Percentiles rank a stretch among this genome's conserved stretches.
Evolutionary conservation across 495 filamentous ascomycete species (phyloP).

Genomic region (Aspergillus sparsus): DNA sequence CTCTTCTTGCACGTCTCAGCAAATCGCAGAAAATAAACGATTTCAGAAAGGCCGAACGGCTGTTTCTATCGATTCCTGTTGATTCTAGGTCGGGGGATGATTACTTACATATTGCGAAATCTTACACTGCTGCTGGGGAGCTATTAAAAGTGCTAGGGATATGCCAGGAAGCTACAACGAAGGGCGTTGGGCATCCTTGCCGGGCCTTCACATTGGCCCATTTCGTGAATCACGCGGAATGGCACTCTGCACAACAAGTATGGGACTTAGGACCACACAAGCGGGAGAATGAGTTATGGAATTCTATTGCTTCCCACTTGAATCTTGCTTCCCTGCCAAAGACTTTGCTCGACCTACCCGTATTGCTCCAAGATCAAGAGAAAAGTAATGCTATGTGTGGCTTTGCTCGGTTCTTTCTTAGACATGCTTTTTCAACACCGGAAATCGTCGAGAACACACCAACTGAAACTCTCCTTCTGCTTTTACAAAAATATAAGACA

Average conservation of each 20-base stretch:
- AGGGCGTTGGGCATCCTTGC: constrained; percentile 24
- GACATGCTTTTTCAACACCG: constrained; percentile 23
- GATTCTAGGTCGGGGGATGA: constrained; percentile 35
- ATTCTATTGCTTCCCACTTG: constrained; percentile 12
- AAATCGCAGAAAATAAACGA: constrained; percentile 36
- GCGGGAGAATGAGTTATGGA: constrained; percentile 21
- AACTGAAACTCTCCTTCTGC: constrained; percentile 30
- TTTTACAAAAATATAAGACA: constrained; percentile 29
- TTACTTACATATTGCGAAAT: constrained; percentile 39
- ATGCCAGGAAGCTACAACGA: constrained; percentile 35
- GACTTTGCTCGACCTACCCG: constrained; percentile 23
- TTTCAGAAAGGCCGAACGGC: constrained; percentile 37
- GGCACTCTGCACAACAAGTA: constrained; percentile 28
- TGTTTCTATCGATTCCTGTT: constrained; percentile 43
- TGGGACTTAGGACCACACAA: constrained; percentile 19
- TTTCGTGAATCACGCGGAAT: constrained; percentile 38
- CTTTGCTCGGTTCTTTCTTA: constrained; percentile 29
- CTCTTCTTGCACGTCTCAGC: constrained; percentile 43
- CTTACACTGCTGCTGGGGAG: constrained; percentile 26
- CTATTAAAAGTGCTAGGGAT: constrained; percentile 26
- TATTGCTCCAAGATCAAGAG: constrained; percentile 15
- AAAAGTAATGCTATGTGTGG: constrained; percentile 6
- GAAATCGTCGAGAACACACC: constrained; percentile 26
- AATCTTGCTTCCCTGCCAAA: constrained; percentile 16
- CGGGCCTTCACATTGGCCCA: constrained; percentile 34